Conservation (phyloP, 768 basidiomycete genomes). For the Naganishia onofrii region DNA sequence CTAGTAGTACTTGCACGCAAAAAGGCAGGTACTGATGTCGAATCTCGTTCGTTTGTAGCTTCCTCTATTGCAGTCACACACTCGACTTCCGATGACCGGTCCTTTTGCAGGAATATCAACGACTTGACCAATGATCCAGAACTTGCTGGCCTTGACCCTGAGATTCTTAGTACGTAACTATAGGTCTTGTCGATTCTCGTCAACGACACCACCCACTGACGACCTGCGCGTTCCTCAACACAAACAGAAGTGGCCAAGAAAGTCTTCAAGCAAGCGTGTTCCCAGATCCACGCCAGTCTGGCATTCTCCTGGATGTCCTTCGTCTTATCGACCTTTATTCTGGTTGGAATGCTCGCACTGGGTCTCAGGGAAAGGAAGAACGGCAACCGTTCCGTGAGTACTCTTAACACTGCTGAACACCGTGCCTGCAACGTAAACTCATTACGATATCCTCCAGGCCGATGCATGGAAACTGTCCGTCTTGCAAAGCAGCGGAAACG, state of each 20-base stretch:
- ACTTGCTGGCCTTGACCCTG: constrained; percentile 30
- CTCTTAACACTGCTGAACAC: too few species aligned
- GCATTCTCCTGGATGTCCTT: constrained; percentile 44
- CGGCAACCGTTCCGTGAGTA: constrained; percentile 2
- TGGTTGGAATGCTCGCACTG: constrained; percentile 1
- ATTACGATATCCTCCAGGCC: neutral
- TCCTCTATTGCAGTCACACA: constrained; percentile 31
- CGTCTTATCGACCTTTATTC: constrained; percentile 30
- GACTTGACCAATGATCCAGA: constrained; percentile 38
- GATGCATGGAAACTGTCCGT: constrained; percentile 12
- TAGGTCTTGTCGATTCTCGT: neutral
- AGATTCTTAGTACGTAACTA: constrained; percentile 28
- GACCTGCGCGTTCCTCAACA: neutral
- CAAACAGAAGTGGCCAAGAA: constrained; percentile 32
- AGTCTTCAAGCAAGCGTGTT: constrained; percentile 37
- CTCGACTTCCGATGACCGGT: constrained; percentile 33
- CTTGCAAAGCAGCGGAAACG: neutral
- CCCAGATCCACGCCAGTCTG: constrained; percentile 38
- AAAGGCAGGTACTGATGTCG: neutral
- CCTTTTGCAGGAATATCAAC: constrained; percentile 38
- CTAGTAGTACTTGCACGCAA: neutral
- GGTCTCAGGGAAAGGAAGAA: constrained; percentile 11
- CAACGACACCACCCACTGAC: neutral
- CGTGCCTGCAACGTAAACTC: neutral
- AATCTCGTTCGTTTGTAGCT: constrained; percentile 24